Conservation (phyloP, 768 basidiomycete species). For the Tulasnella sp. region DNA sequence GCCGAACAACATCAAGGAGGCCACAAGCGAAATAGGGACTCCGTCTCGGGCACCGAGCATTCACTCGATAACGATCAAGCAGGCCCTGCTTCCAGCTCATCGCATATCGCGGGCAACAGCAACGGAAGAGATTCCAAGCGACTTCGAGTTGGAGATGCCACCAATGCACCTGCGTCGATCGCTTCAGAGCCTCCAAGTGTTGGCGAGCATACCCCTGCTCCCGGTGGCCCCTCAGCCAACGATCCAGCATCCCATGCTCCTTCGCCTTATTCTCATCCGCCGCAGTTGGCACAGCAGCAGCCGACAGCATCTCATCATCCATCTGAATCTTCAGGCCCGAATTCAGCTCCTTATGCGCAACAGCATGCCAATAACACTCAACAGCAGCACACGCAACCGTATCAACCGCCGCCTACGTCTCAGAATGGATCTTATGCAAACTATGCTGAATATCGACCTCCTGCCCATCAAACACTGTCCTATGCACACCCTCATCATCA, state of each 20-base stretch:
- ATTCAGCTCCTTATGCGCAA: slow-evolving; percentile 2
- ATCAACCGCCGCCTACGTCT: slow-evolving; percentile 5
- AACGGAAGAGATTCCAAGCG: slow-evolving; percentile 12
- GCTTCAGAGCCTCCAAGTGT: too few species aligned
- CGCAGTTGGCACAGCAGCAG: background rate
- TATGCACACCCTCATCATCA: background rate
- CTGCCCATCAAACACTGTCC: background rate
- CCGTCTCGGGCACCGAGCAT: slow-evolving; percentile 2
- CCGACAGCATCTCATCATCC: background rate
- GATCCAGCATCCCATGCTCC: slow-evolving; percentile 3
- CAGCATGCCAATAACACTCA: background rate
- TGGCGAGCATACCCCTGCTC: slow-evolving; percentile 2
- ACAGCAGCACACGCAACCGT: slow-evolving; percentile 6
- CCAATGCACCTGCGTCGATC: too few species aligned
- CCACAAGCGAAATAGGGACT: slow-evolving; percentile 6
- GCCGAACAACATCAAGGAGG: background rate
- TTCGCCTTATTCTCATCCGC: background rate
- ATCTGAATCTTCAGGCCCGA: slow-evolving; percentile 8
- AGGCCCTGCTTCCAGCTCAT: background rate
- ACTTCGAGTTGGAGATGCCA: slow-evolving; percentile 1
- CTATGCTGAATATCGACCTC: background rate
- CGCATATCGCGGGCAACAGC: background rate
- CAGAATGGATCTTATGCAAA: background rate
- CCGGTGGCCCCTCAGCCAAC: slow-evolving; percentile 4
- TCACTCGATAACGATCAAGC: background rate